Evolutionary conservation across 371 early-diverging fungal species (phyloP).

Genomic region (Capniomyces stellatus): DNA sequence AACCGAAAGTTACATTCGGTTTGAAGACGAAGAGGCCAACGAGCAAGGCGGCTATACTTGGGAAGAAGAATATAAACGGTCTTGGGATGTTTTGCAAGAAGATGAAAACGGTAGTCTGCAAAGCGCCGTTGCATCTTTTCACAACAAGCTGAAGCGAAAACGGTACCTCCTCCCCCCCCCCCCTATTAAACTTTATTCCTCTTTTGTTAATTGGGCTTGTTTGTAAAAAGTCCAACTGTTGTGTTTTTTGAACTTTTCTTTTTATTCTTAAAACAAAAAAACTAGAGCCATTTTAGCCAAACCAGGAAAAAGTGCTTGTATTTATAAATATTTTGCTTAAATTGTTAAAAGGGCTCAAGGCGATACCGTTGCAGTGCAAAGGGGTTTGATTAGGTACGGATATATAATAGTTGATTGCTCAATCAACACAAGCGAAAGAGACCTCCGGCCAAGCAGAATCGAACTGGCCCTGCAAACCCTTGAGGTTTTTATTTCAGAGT

Average conservation of each 20-base stretch:
- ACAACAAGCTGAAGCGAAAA: slow-evolving; percentile 53
- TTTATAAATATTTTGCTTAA: too few relatives aligned
- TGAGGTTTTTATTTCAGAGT: slow-evolving; percentile 64
- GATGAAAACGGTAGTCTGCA: slow-evolving; percentile 73
- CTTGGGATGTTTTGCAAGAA: slow-evolving; percentile 87
- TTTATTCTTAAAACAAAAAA: slow-evolving; percentile 6
- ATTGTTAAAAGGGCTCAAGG: slow-evolving; percentile 14
- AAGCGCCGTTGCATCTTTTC: slow-evolving; percentile 52
- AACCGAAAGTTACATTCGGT: too few relatives aligned
- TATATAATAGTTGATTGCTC: slow-evolving; percentile 69
- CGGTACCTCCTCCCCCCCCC: slow-evolving; percentile 29
- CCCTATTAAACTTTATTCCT: too few relatives aligned
- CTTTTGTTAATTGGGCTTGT: too few relatives aligned
- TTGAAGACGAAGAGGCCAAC: slow-evolving; percentile 15
- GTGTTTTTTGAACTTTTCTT: too few relatives aligned
- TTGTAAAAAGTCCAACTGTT: too few relatives aligned
- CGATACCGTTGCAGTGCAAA: slow-evolving; percentile 65
- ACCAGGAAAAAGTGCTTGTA: too few relatives aligned
- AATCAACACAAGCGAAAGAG: slow-evolving; percentile 63
- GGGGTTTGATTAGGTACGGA: slow-evolving; percentile 85
- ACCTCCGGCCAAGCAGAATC: slow-evolving; percentile 60
- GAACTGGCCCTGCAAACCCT: slow-evolving; percentile 47
- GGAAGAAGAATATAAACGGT: slow-evolving; percentile 90
- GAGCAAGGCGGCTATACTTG: slow-evolving; percentile 54
- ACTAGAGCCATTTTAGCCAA: too few relatives aligned